Evolutionary conservation across 2,329 filamentous ascomycete species (phyloP).

Genomic region (Sarocladiaceae sp.): DNA sequence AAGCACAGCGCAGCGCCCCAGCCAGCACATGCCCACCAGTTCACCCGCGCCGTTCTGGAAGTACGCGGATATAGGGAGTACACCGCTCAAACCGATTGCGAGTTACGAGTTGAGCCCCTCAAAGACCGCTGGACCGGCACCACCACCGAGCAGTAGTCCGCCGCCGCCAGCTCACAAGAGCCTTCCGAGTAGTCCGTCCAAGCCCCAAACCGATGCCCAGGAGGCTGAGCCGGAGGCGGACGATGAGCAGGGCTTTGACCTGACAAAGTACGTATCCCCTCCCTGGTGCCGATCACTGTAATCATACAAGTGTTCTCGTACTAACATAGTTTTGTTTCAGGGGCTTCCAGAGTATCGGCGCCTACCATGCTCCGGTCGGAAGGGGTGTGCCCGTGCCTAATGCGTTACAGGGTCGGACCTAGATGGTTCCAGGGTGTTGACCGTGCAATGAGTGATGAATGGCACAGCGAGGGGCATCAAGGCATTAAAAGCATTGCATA

Average conservation of each 20-base stretch:
- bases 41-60: constrained; percentile 87
- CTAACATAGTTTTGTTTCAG: constrained; percentile 24
- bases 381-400: constrained; percentile 37
- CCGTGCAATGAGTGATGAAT: constrained; percentile 4
- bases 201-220: constrained; percentile 26
- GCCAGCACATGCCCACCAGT: constrained; percentile 79
- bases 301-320: too few species aligned
- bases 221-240: constrained; percentile 21
- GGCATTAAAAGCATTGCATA: too few species aligned
- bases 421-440: constrained; percentile 9
- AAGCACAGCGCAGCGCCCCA: constrained; percentile 73
- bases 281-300: too few species aligned
- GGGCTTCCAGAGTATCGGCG: constrained; percentile 60
- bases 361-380: constrained; percentile 52
- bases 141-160: constrained; percentile 54
- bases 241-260: constrained; percentile 50
- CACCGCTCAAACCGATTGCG: constrained; percentile 49
- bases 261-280: constrained; percentile 46
- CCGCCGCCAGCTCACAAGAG: constrained; percentile 39
- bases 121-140: constrained; percentile 36
- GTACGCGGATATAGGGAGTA: constrained; percentile 70
- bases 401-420: constrained; percentile 30
- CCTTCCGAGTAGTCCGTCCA: constrained; percentile 45
- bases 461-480: too few species aligned
- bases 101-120: constrained; percentile 54